A percentile compares a stretch with the other conserved stretches of the same genome.
phyloP scores from a whole-genome alignment of 441 rosid genomes.

The Erodium trifolium region DNA sequence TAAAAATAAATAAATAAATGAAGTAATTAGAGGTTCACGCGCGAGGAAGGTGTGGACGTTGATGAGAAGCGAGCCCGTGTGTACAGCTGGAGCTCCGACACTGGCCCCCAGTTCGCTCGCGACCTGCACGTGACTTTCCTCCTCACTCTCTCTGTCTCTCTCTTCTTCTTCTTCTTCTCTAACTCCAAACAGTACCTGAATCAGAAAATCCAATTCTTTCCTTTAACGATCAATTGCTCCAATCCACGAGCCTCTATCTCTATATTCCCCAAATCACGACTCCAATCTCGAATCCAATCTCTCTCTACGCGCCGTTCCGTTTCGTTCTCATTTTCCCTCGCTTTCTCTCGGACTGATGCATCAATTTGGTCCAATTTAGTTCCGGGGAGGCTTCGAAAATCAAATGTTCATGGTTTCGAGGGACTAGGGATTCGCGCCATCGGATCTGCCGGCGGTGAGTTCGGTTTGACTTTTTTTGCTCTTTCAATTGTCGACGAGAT shows the following conservation, averaged over 20 bases:
- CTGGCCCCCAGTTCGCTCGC: constrained; percentile 1
- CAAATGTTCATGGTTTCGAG: constrained; percentile 2
- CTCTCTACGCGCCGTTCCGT: background rate
- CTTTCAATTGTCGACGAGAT: background rate
- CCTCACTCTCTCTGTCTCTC: background rate
- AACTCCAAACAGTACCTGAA: background rate
- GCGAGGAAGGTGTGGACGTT: too few relatives aligned
- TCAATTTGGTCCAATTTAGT: background rate
- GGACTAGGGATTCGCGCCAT: background rate
- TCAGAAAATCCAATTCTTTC: background rate
- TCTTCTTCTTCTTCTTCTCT: background rate
- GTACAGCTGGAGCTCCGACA: constrained; percentile 7
- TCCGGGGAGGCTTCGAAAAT: background rate
- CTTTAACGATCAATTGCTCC: constrained; percentile 2
- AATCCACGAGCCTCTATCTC: background rate
- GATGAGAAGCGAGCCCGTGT: too few relatives aligned
- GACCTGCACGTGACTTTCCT: constrained; percentile 7
- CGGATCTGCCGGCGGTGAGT: constrained; percentile 6
- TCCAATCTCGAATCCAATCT: background rate
- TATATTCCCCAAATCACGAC: background rate
- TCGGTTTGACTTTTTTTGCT: background rate
- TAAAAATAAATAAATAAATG: too few relatives aligned
- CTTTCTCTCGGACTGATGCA: background rate
- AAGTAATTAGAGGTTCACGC: too few relatives aligned
- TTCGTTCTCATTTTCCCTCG: constrained; percentile 1